A percentile compares a stretch with the other conserved stretches of the same genome.
Conservation (phyloP, 345 rosid species). For the Murraya paniculata region DNA sequence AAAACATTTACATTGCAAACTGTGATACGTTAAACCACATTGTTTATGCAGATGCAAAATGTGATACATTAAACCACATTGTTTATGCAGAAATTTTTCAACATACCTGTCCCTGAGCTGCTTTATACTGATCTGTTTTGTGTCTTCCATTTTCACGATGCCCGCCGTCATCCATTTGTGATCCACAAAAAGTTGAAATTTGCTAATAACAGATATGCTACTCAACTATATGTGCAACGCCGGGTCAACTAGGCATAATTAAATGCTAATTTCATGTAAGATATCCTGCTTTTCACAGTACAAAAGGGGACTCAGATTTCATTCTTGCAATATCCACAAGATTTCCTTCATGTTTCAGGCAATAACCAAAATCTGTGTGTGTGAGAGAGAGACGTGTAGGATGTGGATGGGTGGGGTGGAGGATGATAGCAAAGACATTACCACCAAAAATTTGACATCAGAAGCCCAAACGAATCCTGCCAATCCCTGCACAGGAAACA, state of each 20-base stretch:
- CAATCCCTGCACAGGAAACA: neutral
- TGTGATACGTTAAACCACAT: neutral
- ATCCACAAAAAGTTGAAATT: constrained; percentile 15
- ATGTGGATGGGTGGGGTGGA: neutral
- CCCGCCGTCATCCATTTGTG: constrained; percentile 86
- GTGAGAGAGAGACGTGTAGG: too few species aligned
- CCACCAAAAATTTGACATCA: neutral
- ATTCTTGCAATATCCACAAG: neutral
- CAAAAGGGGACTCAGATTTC: neutral
- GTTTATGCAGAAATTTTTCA: neutral
- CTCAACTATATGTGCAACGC: constrained; percentile 6
- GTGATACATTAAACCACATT: neutral
- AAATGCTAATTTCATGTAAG: neutral
- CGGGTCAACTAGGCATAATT: constrained; percentile 21
- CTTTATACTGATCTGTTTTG: constrained; percentile 67
- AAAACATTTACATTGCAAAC: neutral
- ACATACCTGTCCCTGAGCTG: constrained; percentile 88
- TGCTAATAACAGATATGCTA: constrained; percentile 6
- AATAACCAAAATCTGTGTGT: neutral
- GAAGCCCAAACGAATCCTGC: neutral
- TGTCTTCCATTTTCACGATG: constrained; percentile 92
- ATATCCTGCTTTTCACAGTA: constrained; percentile 19
- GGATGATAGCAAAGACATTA: neutral
- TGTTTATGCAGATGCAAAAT: constrained; percentile 1
- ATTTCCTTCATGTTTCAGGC: neutral